Evolutionary conservation across 495 filamentous ascomycete species (phyloP), one percentile per base, ranked within the genome.

Genomic region (Neurospora sp.): DNA sequence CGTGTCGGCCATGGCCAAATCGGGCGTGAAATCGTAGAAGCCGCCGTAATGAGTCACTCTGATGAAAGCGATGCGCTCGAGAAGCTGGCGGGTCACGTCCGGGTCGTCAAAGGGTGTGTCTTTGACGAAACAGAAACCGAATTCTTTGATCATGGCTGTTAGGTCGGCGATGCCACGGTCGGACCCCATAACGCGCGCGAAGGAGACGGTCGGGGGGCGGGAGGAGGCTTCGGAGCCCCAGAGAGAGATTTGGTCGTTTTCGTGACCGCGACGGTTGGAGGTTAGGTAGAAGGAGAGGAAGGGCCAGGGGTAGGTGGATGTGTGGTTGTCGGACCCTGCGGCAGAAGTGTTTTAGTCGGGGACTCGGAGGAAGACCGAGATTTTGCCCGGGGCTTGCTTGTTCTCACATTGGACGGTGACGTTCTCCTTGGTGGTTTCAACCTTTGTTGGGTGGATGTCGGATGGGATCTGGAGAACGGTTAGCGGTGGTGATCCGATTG

Each of bases 21-120:
- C 93, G 39, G 95, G 90, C 1, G 91, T 95, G 81, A 98, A 97
- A 81, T 97, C 93, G 87, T 94, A 98, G 83, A 98, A 97, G 37
- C 92, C 94, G 75, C 93, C 95, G 79, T 98, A 98, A 79, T 98
- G 95, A 0, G 95, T 98, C 46, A 89, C 80, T 12, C 93, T 87
- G 77, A 98, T 93, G 75, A 93, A 93, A 10, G 92, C 88, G 71
- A 98, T 96, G 37, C 89, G 88, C 78, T 93, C 88, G 3, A 98
- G 84, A 6, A 97, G 84, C 38, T 81, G 73, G 77, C 93, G 76
- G 3, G 95, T 97, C 5, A 87, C 84, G 77, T 91, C 85, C 0
- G 93, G 92, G 20, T 86, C 86, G 8, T 83, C 75, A 35, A 86
- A 78, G 1, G 94, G 93, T 46, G 90, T 90, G 46, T 83, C 86